Percentiles rank a stretch among this genome's conserved stretches.
Conservation (phyloP, 2,329 filamentous ascomycete species). For the Colletotrichum melonis region DNA sequence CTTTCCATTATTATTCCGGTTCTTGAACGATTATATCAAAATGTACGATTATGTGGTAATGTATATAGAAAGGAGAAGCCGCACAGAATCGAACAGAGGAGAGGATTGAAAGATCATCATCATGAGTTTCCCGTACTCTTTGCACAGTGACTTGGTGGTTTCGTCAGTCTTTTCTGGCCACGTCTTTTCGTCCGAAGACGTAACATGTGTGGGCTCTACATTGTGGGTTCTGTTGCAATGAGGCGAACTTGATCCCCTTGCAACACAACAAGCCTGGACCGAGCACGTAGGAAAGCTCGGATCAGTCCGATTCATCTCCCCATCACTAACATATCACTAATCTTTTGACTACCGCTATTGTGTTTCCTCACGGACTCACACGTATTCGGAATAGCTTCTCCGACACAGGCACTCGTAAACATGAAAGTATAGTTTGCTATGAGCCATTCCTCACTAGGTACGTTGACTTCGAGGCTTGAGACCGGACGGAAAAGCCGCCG, state of each 20-base stretch:
- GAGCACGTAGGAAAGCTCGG: background rate
- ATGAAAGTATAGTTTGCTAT: slow-evolving; percentile 1
- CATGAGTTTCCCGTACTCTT: too few relatives aligned
- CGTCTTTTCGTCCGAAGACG: slow-evolving; percentile 1
- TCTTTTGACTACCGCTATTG: background rate
- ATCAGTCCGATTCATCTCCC: background rate
- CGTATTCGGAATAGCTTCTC: background rate
- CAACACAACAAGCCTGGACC: background rate
- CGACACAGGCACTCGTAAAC: background rate
- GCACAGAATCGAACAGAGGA: slow-evolving; percentile 23
- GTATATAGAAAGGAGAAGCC: slow-evolving; percentile 20
- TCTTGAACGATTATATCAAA: background rate
- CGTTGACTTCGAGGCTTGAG: slow-evolving; percentile 14
- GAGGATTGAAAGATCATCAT: slow-evolving; percentile 3
- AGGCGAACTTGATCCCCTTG: slow-evolving; percentile 1
- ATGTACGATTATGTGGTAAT: slow-evolving; percentile 35
- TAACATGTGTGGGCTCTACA: background rate
- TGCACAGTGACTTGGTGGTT: background rate
- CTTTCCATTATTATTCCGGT: background rate
- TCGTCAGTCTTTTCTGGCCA: background rate
- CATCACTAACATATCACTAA: background rate
- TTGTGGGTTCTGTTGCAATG: background rate
- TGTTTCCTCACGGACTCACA: background rate
- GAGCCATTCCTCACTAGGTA: slow-evolving; percentile 1
- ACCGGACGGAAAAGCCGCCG: slow-evolving; percentile 26